A percentile compares a stretch with the other conserved stretches of the same genome.
phyloP scores from a whole-genome alignment of 2,329 filamentous ascomycete genomes.

The Pseudogymnoascus sp. region DNA sequence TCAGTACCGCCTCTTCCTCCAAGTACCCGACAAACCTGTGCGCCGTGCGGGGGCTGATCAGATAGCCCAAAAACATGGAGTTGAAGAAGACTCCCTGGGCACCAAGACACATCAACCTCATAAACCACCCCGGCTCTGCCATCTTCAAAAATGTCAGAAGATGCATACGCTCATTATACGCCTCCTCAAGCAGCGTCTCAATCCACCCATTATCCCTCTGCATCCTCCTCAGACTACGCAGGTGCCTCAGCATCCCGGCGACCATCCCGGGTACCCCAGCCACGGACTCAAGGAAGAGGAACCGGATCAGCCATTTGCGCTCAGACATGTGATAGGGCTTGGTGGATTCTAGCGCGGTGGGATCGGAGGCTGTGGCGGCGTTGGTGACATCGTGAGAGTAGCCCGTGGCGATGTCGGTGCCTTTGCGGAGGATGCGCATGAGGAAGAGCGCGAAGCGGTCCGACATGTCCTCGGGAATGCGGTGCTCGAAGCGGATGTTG shows the following conservation, averaged over 20 bases:
- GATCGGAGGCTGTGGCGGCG: slow-evolving; percentile 34
- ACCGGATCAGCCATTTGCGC: slow-evolving; percentile 79
- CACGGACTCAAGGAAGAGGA: slow-evolving; percentile 90
- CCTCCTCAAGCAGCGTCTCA: slow-evolving; percentile 81
- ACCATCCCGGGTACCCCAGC: slow-evolving; percentile 97
- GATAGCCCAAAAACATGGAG: slow-evolving; percentile 79
- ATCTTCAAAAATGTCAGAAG: slow-evolving; percentile 89
- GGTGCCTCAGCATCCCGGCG: slow-evolving; percentile 84
- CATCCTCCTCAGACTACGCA: slow-evolving; percentile 74
- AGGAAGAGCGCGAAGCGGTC: slow-evolving; percentile 73
- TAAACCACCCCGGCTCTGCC: slow-evolving; percentile 70
- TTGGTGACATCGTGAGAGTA: slow-evolving; percentile 61
- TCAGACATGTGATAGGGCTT: slow-evolving; percentile 67
- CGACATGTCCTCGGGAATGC: slow-evolving; percentile 60
- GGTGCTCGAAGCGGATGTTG: slow-evolving; percentile 66
- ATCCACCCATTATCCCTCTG: slow-evolving; percentile 96
- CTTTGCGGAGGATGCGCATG: slow-evolving; percentile 67
- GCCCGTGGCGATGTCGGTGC: slow-evolving; percentile 75
- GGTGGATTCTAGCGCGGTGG: slow-evolving; percentile 33
- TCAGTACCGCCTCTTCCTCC: slow-evolving; percentile 94
- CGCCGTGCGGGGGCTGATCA: slow-evolving; percentile 76
- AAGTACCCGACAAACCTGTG: slow-evolving; percentile 96
- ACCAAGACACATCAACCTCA: slow-evolving; percentile 83
- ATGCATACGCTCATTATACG: slow-evolving; percentile 91
- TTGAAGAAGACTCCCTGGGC: slow-evolving; percentile 98